phyloP scores from a whole-genome alignment of 495 filamentous ascomycete genomes.

The Tuber umbilicatum region DNA sequence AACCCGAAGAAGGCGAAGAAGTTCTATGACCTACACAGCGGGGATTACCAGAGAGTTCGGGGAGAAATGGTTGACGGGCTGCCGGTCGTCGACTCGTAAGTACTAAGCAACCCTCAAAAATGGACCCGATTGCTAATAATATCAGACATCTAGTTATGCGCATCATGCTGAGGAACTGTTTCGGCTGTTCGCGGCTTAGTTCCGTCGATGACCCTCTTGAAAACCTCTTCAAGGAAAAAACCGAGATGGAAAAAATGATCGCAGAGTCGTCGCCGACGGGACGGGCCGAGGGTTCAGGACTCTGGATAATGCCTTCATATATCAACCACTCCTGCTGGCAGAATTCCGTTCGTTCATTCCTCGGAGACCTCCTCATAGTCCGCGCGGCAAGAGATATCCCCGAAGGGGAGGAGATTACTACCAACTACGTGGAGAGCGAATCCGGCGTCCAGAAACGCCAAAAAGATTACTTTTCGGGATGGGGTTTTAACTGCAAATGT shows the following conservation, averaged over 20 bases:
- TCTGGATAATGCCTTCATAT: constrained; percentile 17
- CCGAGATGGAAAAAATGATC: neutral
- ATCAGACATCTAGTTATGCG: constrained; percentile 1
- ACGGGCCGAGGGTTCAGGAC: neutral
- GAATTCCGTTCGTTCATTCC: constrained; percentile 16
- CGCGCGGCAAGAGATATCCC: constrained; percentile 15
- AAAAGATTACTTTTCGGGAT: neutral
- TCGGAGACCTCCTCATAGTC: constrained; percentile 22
- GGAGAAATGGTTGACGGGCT: constrained; percentile 12
- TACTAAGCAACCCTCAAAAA: neutral
- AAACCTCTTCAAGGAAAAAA: neutral
- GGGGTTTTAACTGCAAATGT: constrained; percentile 13
- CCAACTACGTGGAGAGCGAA: neutral
- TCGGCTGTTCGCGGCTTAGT: constrained; percentile 3
- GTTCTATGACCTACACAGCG: constrained; percentile 8
- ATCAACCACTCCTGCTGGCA: constrained; percentile 23
- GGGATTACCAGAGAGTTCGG: constrained; percentile 10
- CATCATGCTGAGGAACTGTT: constrained; percentile 9
- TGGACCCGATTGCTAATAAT: constrained; percentile 4
- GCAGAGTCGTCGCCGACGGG: neutral
- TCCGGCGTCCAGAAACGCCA: constrained; percentile 3
- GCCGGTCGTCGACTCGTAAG: constrained; percentile 21
- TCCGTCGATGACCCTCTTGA: neutral
- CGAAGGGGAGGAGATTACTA: constrained; percentile 17
- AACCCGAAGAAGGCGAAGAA: constrained; percentile 13